phyloP scores from a whole-genome alignment of 768 basidiomycete species.

The Mycena galopus region DNA sequence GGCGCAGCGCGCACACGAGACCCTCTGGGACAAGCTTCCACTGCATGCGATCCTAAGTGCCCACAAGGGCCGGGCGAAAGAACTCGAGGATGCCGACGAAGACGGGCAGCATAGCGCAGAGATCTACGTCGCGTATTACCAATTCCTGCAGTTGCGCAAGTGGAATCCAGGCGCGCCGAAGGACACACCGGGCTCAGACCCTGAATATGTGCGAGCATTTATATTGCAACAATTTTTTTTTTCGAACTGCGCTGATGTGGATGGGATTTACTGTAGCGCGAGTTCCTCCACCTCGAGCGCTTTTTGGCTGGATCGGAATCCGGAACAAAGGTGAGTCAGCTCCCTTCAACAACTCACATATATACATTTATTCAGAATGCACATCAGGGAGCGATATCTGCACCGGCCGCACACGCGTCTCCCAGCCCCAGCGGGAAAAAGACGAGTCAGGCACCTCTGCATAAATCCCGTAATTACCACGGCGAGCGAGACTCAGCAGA shows the following conservation, averaged over 20 bases:
- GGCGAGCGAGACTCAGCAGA: too few species aligned
- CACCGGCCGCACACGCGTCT: background rate
- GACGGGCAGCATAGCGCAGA: background rate
- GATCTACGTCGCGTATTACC: background rate
- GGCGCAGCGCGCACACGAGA: constrained; percentile 4
- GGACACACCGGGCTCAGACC: background rate
- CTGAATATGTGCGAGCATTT: background rate
- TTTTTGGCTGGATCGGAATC: background rate
- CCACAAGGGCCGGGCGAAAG: background rate
- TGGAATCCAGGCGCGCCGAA: background rate
- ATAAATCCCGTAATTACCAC: too few species aligned
- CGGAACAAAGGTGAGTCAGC: background rate
- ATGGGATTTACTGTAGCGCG: background rate
- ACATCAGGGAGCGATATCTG: background rate
- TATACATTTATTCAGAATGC: background rate
- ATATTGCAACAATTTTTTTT: background rate
- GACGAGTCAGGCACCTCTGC: background rate
- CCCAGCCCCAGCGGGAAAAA: background rate
- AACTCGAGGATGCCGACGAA: background rate
- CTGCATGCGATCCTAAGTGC: background rate
- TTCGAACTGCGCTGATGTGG: background rate
- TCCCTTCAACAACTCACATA: background rate
- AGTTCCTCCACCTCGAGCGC: constrained; percentile 9
- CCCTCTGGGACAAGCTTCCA: constrained; percentile 11
- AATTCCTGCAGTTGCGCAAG: constrained; percentile 1